These are phyloP conservation scores for Carex kokanica DNA, from an alignment of 176 grass and related monocot genomes.

Conservation along the genomic window DNA sequence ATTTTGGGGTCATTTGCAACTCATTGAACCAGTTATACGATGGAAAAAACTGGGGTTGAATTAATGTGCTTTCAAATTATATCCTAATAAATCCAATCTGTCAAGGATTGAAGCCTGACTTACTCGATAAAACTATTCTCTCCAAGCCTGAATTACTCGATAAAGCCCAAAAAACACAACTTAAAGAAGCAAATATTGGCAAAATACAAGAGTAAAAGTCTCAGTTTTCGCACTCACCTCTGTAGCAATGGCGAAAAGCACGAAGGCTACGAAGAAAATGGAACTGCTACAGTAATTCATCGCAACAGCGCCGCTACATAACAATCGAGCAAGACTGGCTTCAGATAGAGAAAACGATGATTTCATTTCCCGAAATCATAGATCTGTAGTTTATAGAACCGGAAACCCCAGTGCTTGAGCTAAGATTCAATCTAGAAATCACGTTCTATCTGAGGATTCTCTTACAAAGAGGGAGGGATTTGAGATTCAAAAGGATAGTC, in stretches of 20 bases:
- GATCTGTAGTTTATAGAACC: not conserved
- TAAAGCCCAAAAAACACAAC: not conserved
- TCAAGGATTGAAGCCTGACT: not conserved
- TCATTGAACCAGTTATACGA: not conserved
- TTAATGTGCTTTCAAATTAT: not conserved
- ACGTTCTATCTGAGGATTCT: not conserved
- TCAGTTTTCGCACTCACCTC: not conserved
- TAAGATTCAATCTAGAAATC: slow-evolving; percentile 1
- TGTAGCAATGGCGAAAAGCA: not conserved
- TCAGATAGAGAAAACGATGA: not conserved
- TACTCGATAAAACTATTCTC: not conserved
- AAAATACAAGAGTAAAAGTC: not conserved
- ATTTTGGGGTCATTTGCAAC: not conserved
- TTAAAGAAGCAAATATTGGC: not conserved
- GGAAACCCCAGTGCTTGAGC: not conserved
- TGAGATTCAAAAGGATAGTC: not conserved
- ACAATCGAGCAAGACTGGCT: not conserved
- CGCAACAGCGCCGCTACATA: not conserved
- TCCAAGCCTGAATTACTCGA: not conserved
- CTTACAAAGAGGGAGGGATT: not conserved
- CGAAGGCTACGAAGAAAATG: not conserved
- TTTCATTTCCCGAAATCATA: not conserved
- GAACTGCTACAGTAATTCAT: not conserved
- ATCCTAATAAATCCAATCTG: not conserved
- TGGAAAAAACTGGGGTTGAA: not conserved